Base-by-base conservation (phyloP, 768 basidiomycete genomes). In the Grammothele lineata region DNA sequence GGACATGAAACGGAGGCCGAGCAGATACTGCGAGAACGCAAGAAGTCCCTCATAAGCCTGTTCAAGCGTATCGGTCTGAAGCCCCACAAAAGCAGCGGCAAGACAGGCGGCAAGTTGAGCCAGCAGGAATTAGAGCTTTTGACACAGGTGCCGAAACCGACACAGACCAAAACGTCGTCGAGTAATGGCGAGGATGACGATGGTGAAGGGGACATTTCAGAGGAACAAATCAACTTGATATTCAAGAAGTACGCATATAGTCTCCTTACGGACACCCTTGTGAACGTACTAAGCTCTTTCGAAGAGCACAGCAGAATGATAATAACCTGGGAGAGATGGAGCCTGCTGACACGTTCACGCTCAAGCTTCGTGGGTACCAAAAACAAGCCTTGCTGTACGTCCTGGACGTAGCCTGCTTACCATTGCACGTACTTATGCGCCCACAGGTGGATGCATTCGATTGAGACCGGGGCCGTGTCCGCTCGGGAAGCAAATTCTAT, bases 361-460 rank as follows among this genome's bases (percentile, higher is more conserved):
- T 94, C 27, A 81, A 73, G 3, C 67, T 95, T 22, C 78, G 91
- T 37, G 82, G 81, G 30, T 97, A 98, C 66, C 95, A 97, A 61
- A 95, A 92, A 60, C 95, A 98, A 65, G 95, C 93, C 0, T 69
- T 97, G 37, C 71, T 70, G 84, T 89, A 43, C 38, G 81, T 64
- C 19, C 19, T 10, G 12, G 14, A n/a, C n/a, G 3, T 8, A 9
- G 4, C 1, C 1, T 47, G 12, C n/a, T n/a, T 10, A 1, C 27
- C n/a, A 26, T 35, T 23, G 2, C 30, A 26, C 23, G 15, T 39
- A 35, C 17, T 37, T 18, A 41, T 14, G 6, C 14, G 35, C 1
- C 34, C 23, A 32, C 9, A 91, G 89, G 30, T 98, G 94, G 94
- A 93, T 96, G 93, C 70, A 81, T 54, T 86, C 87, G 3, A 72